Base-by-base conservation (phyloP, 306 rosid species). In the Medicago ruthenica region DNA sequence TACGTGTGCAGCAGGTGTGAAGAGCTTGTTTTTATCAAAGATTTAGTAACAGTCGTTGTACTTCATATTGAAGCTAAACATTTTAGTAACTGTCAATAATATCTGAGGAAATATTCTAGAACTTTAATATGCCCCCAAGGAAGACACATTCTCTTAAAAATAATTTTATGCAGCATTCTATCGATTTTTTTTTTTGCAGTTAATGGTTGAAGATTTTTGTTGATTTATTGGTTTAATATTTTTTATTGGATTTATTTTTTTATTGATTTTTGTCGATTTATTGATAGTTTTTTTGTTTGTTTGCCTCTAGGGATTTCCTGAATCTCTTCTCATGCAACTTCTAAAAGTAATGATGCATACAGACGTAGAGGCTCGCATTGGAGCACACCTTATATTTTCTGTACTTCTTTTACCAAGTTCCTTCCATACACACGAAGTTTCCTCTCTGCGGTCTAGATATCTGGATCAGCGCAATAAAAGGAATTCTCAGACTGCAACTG, bases 311-410 rank as follows among this genome's bases (percentile, higher is more conserved):
- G 92, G 87, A 57, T 96, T 96, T 80, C 99, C 99, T 13, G 99
- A 96, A 72, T 85, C 89, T 66, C 91, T 96, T 76, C 96, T 96
- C 62, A 79, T 96, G 80, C 98, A 90, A 84, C 92, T 96, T 63
- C 80, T 89, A 76, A 90, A 88, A 86, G 97, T 84, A 72, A 96
- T 92, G 99, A 80, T 89, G 86, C 97, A 96, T 83, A 83, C 89
- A 9, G 96, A 96, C 78, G 76, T 74, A 17, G 98, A 96, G 68
- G 92, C 91, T 44, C 92, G 98, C 76, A 76, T 92, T 51, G 99
- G 97, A 76, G 98, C 97, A 62, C 99, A 96, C 83, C 98, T 88
- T 63, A 85, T 92, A 83, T 92, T 96, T 80, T 96, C 93, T 57
- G 77, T 85, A 66, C 96, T 96, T 83, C 89, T 92, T 70, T 76